Evolutionary conservation across 140 eudicot species (phyloP), one percentile per base, ranked within the genome.

Genomic region (Ambrosia hybrid): DNA sequence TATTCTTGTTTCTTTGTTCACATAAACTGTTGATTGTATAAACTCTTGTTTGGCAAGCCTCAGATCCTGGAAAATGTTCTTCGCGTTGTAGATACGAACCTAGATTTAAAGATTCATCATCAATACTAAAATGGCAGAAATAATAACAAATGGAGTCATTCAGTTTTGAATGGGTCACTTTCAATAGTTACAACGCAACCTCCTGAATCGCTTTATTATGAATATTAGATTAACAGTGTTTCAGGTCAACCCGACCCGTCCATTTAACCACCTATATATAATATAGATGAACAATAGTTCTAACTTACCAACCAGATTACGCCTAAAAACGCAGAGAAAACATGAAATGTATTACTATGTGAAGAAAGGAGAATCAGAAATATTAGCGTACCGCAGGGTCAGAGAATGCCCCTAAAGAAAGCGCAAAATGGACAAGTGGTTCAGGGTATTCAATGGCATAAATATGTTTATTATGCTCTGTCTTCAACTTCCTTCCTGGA

Each of bases 391-490:
- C 97, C 88, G 86, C 86, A 52, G 97, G 97, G 45, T 91, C 97
- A 10, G 95, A 88, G 72, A 78, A 83, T 4, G 87, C 74, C 37
- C 97, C 97, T 9, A 85, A 84, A 51, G 85, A 91, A 78, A 91
- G 88, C 13, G 95, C 92, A 73, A 91, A 91, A 80, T 88, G 97
- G 78, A 91, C 92, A 58, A 88, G 92, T 15, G 95, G 95, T 68
- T 91, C 97, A 0, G 97, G 87, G 80, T 91, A 91, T 48, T 91
- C 95, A 30, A 91, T 82, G 73, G 95, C 86, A 15, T 76, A 91
- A 34, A 79, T 45, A 72, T 91, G 97, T 56, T 65, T 80, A 61
- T 71, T 57, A 36, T 70, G 77, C 64, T 83, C 84, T 12, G 79
- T 61, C 83, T 85, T 83, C 46, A 86, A 62, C 88, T 85, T 91